Conservation (phyloP, 2,329 filamentous ascomycete species). For the Malbranchea cinnamomea region DNA sequence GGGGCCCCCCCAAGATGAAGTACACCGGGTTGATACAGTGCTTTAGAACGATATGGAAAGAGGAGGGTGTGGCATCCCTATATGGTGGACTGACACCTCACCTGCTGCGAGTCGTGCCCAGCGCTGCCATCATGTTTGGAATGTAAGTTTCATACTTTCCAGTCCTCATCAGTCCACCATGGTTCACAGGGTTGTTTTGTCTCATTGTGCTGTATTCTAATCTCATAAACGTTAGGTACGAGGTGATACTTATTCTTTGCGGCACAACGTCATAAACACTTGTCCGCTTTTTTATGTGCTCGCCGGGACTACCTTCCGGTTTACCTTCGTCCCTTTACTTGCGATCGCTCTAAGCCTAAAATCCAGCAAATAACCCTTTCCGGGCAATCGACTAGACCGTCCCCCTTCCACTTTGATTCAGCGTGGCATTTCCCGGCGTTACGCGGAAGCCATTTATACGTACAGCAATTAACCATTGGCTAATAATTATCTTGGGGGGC, state of each 20-base stretch:
- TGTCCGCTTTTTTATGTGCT: too few species aligned
- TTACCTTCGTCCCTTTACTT: too few species aligned
- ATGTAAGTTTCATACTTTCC: constrained; percentile 7
- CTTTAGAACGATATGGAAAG: constrained; percentile 73
- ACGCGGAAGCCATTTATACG: too few species aligned
- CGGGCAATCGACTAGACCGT: too few species aligned
- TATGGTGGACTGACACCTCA: constrained; percentile 90
- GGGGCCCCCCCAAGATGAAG: constrained; percentile 39
- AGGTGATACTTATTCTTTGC: constrained; percentile 9
- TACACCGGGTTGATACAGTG: constrained; percentile 83
- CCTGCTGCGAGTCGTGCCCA: constrained; percentile 78
- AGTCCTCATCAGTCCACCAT: neutral
- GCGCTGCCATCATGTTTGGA: constrained; percentile 90
- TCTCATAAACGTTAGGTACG: constrained; percentile 6
- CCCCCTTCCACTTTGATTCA: too few species aligned
- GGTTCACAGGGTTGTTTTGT: too few species aligned
- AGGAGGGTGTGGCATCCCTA: constrained; percentile 72
- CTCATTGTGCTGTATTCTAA: neutral
- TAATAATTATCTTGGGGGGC: too few species aligned
- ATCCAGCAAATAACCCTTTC: too few species aligned
- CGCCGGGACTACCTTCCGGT: too few species aligned
- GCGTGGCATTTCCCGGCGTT: too few species aligned
- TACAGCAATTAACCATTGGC: too few species aligned
- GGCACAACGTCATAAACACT: constrained; percentile 21
- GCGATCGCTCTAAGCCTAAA: too few species aligned